A percentile compares a stretch with the other conserved stretches of the same genome.
phyloP scores from a whole-genome alignment of 2,329 filamentous ascomycete species.

The Sarocladium kiliense region DNA sequence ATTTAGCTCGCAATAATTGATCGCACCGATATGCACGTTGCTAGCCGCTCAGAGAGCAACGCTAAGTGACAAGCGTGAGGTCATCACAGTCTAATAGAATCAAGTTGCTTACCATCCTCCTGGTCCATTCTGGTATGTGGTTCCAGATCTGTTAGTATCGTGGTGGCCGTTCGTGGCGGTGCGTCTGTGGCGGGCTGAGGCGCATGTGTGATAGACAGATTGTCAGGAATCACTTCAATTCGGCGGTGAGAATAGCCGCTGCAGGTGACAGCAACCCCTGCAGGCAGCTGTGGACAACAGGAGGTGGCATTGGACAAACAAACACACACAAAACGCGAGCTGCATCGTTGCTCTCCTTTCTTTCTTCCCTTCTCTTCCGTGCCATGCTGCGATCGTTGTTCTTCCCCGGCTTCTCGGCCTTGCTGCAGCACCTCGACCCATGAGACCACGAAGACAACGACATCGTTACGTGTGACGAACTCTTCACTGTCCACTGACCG shows the following conservation, averaged over 20 bases:
- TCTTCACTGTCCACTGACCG: neutral
- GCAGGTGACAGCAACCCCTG: conserved; percentile 3
- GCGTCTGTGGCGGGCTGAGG: too few species aligned
- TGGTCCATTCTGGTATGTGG: too few species aligned
- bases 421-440: neutral
- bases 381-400: neutral
- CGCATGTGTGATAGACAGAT: too few species aligned
- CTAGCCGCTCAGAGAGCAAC: too few species aligned
- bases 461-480: neutral
- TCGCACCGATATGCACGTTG: too few species aligned
- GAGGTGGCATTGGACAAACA: neutral
- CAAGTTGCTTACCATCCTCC: too few species aligned
- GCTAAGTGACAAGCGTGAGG: too few species aligned
- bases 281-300: conserved; percentile 2
- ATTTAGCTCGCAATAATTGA: neutral
- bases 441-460: neutral
- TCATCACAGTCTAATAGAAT: too few species aligned
- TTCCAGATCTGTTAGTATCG: too few species aligned
- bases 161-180: too few species aligned
- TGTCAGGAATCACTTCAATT: neutral
- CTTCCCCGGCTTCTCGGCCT: neutral
- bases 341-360: neutral
- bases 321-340: conserved; percentile 4
- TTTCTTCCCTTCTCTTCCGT: neutral
- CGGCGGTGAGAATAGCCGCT: conserved; percentile 5